Evolutionary conservation across 768 basidiomycete genomes (phyloP), one percentile per base, ranked within the genome.

Genomic region (Trametes cingulata): DNA sequence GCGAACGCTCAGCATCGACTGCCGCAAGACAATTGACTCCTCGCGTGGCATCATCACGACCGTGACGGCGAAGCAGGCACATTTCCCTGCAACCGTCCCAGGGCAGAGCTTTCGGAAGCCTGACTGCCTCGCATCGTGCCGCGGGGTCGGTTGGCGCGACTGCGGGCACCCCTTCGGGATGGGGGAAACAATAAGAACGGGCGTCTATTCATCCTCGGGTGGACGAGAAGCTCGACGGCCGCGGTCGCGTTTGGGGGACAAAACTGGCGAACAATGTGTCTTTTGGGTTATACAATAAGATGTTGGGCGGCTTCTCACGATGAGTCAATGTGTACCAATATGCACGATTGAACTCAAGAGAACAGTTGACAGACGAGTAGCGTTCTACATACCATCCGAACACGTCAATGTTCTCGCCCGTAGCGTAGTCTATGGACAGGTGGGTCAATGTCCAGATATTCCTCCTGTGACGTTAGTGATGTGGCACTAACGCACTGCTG

Each of bases 21-120:
- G 40, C 53, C 27, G 17, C 33, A 20, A 50, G 52, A 63, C 61
- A 63, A 63, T 63, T 58, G 45, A 6, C 27, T 33, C 20, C 36
- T 41, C 51, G 52, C 56, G 52, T 54, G 61, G 52, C 36, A 1
- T 14, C 61, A 19, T 53, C 39, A 35, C 57, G 52, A 53, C 50
- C 33, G 43, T 33, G 20, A 9, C 24, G 19, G 19, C 33, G 39
- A 39, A 33, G 29, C 29, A 33, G 29, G 29, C n/a, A 33, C 29
- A 33, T 33, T 10, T 33, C 29, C 29, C 29, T 33, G 29, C 29
- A n/a, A n/a, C n/a, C 10, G 29, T 33, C 29, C 29, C 29, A 47
- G 46, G 24, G 2, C 13, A 6, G 42, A 15, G 15, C 29, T 35
- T 49, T 12, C 17, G 29, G 24, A 6, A n/a, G 24, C 48, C 48